phyloP scores from a whole-genome alignment of 1,284 basidiomycete genomes.

The Apiotrichum gamsii region DNA sequence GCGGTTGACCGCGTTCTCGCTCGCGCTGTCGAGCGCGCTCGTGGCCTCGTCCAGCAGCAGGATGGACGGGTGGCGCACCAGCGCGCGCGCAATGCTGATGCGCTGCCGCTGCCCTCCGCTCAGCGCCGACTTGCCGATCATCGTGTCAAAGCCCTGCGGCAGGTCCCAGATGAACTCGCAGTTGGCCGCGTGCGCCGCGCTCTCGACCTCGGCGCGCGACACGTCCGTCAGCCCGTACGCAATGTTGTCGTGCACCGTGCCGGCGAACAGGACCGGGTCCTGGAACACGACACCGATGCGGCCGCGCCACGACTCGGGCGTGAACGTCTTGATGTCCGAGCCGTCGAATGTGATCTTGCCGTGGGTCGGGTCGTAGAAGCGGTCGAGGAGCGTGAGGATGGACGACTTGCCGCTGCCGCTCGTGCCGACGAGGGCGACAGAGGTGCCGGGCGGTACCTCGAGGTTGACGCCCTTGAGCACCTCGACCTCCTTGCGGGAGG shows the following conservation, averaged over 20 bases:
- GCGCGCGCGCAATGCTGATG: slow-evolving; percentile 51
- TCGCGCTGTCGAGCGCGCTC: slow-evolving; percentile 73
- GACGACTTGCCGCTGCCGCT: slow-evolving; percentile 90
- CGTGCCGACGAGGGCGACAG: slow-evolving; percentile 84
- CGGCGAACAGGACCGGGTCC: slow-evolving; percentile 55
- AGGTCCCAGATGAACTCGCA: slow-evolving; percentile 93
- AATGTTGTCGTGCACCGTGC: slow-evolving; percentile 88
- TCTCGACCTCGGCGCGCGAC: slow-evolving; percentile 74
- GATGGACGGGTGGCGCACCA: slow-evolving; percentile 50
- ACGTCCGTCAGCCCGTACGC: slow-evolving; percentile 73
- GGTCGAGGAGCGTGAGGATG: slow-evolving; percentile 75
- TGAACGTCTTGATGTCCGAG: slow-evolving; percentile 79
- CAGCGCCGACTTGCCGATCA: slow-evolving; percentile 49
- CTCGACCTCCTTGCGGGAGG: slow-evolving; percentile 67
- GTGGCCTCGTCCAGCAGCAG: slow-evolving; percentile 53
- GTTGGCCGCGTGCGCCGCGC: slow-evolving; percentile 82
- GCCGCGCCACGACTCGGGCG: slow-evolving; percentile 73
- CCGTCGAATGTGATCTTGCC: slow-evolving; percentile 82
- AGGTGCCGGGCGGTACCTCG: slow-evolving; percentile 71
- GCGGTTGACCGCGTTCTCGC: slow-evolving; percentile 76
- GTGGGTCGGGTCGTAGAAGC: slow-evolving; percentile 84
- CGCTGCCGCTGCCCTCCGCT: slow-evolving; percentile 52
- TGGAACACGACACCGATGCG: slow-evolving; percentile 84
- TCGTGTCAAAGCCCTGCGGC: slow-evolving; percentile 75
- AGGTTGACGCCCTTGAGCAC: slow-evolving; percentile 74